Evolutionary conservation across 176 grass and related monocot species (phyloP).

Genomic region (Raddia distichophylla): DNA sequence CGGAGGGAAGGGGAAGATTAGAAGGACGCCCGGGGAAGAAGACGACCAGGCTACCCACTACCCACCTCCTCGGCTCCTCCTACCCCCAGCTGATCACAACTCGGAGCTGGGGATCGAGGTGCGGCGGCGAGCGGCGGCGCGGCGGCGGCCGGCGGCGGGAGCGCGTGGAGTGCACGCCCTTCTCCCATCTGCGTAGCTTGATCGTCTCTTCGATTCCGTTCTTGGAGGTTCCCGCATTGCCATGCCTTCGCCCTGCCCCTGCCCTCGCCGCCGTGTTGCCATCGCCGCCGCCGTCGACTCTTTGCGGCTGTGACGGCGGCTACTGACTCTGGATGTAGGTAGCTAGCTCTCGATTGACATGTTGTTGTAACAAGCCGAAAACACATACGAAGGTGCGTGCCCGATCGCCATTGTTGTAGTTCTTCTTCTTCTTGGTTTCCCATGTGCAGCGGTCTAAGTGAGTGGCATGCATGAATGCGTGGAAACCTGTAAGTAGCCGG

Average conservation of each 20-base stretch:
- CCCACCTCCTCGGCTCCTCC: background rate
- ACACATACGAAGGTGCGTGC: conserved; percentile 29
- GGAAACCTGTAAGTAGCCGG: conserved; percentile 1
- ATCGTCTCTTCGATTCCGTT: conserved; percentile 7
- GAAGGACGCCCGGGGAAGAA: conserved; percentile 37
- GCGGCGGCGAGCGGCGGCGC: background rate
- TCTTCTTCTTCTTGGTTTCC: background rate
- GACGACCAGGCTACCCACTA: conserved; percentile 4
- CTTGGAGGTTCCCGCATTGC: conserved; percentile 1
- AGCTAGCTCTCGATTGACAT: conserved; percentile 33
- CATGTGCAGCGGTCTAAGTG: conserved; percentile 6
- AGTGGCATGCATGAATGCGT: background rate
- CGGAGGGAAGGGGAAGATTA: conserved; percentile 46
- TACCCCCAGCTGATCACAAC: too few species aligned
- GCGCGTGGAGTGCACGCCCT: background rate
- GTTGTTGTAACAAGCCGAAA: conserved; percentile 33
- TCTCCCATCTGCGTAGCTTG: conserved; percentile 1
- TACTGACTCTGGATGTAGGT: conserved; percentile 46
- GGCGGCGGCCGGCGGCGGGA: conserved; percentile 12
- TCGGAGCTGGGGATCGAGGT: background rate
- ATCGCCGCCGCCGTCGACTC: conserved; percentile 25
- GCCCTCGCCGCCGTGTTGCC: conserved; percentile 9
- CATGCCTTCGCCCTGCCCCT: conserved; percentile 45
- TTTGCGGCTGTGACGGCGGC: conserved; percentile 1
- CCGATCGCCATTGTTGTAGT: background rate